Evolutionary conservation across 1,139 yeast genomes (phyloP).

Genomic region (Nadsonia starkeyi-henricii): DNA sequence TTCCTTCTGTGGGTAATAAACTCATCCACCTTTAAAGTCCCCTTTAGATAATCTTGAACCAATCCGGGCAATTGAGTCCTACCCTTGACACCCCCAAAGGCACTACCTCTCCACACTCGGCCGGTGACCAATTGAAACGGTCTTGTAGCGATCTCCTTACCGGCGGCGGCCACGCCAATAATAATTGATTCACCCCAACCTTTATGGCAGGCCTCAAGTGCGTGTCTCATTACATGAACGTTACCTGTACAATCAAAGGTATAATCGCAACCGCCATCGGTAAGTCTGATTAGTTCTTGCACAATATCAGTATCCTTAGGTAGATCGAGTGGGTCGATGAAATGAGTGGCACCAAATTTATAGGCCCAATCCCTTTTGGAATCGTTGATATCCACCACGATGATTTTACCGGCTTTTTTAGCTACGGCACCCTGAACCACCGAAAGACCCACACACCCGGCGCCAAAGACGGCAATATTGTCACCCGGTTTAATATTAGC

Average conservation of each 20-base stretch:
- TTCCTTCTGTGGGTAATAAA: constrained; percentile 84
- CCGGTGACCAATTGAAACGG: constrained; percentile 99
- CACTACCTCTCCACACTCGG: constrained; percentile 97
- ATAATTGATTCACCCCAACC: constrained; percentile 96
- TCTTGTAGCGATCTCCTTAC: constrained; percentile 88
- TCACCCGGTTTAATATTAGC: constrained; percentile 89
- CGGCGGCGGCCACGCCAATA: constrained; percentile 98
- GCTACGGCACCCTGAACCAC: constrained; percentile 88
- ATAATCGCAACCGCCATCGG: constrained; percentile 93
- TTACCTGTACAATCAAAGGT: constrained; percentile 98
- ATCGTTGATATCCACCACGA: constrained; percentile 78
- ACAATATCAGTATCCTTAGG: constrained; percentile 67
- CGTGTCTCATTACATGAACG: constrained; percentile 84
- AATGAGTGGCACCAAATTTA: constrained; percentile 91
- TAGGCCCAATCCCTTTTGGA: constrained; percentile 73
- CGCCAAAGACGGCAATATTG: constrained; percentile 91
- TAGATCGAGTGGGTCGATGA: constrained; percentile 68
- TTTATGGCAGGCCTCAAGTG: constrained; percentile 93
- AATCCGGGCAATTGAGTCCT: constrained; percentile 87
- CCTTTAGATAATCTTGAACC: constrained; percentile 72
- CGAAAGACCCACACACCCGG: constrained; percentile 92
- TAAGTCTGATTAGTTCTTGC: constrained; percentile 69
- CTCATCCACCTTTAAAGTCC: constrained; percentile 82
- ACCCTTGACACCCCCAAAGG: constrained; percentile 97
- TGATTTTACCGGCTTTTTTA: constrained; percentile 69